Evolutionary conservation across 1,139 yeast species (phyloP), one percentile per base, ranked within the genome.

Genomic region (Williopsis jadinii): DNA sequence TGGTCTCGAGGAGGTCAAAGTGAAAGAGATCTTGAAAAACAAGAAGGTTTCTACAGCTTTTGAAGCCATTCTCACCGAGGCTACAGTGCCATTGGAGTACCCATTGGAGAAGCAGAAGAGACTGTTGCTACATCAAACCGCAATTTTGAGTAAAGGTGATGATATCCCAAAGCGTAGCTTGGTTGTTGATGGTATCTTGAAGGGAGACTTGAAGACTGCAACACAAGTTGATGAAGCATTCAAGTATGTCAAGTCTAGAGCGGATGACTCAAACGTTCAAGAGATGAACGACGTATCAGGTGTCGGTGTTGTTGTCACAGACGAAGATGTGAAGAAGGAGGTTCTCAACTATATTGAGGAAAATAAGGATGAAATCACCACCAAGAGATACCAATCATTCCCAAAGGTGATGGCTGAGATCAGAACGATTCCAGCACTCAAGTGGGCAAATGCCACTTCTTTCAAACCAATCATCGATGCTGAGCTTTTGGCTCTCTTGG

Each of bases 371-470:
- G 81, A 73, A 28, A 77, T 92, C 48, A 70, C 68, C 47, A 65
- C 71, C n/a, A 77, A 83, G 60, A 75, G 98, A 59, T 92, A 92
- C 64, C 75, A 82, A 52, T 63, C 75, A 35, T 81, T 88, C 41
- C 92, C 97, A 19, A 73, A 77, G 29, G 68, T 86, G 12, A 71
- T 92, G 63, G 90, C 88, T 11, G 82, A 79, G 41, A 77, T 85
- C 44, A 87, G 86, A 70, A 75, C 72, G 50, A 59, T 87, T 41
- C 80, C 88, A 3, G 75, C 68, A 27, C 73, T 92, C 62, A 87
- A 85, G 63, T 92, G 97, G 96, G 98, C 97, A 10, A 75, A 84
- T 41, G 95, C 97, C 33, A 76, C 79, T 39, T 68, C 77, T 43
- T 85, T 92, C 67, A 92, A 92, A 65, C 95, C 95, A 12, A 71